Percentiles rank a stretch among this genome's conserved stretches.
Evolutionary conservation across 2,329 filamentous ascomycete genomes (phyloP).

Genomic region (Spiromastix sp.): DNA sequence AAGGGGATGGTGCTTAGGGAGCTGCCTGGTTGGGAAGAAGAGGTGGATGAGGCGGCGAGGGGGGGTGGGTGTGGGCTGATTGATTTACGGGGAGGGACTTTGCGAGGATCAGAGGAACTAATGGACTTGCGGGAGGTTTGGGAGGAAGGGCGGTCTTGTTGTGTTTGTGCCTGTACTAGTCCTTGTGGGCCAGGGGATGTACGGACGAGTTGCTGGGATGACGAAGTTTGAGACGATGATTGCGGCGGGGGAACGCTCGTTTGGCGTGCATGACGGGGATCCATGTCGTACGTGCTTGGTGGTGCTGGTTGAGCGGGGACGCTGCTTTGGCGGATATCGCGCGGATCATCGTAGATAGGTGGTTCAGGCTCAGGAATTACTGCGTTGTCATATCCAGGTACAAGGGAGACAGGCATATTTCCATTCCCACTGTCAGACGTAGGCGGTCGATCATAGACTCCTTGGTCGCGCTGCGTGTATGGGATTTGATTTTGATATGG

Average conservation of each 20-base stretch:
- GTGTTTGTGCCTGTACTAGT: too few relatives aligned
- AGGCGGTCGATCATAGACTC: too few relatives aligned
- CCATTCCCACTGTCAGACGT: too few relatives aligned
- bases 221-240: neutral
- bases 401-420: conserved; percentile 31
- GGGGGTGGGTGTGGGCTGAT: conserved; percentile 45
- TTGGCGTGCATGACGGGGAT: conserved; percentile 17
- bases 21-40: conserved; percentile 27
- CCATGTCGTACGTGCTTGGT: too few relatives aligned
- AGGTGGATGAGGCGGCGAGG: too few relatives aligned
- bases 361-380: conserved; percentile 21
- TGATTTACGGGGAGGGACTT: conserved; percentile 45
- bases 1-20: conserved; percentile 42
- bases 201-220: conserved; percentile 18
- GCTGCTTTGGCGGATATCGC: conserved; percentile 17
- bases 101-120: conserved; percentile 27
- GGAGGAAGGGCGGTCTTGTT: conserved; percentile 18
- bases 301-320: conserved; percentile 18
- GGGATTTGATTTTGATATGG: too few relatives aligned
- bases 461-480: too few relatives aligned
- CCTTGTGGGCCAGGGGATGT: conserved; percentile 19
- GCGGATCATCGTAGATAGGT: conserved; percentile 18
- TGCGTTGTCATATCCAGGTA: conserved; percentile 31
- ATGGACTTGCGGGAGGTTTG: conserved; percentile 19
- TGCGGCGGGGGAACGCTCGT: conserved; percentile 14